Percentiles rank a stretch among this genome's conserved stretches.
Conservation (phyloP, 108 stramenopile species). For the Fragilaria crotonensis region DNA sequence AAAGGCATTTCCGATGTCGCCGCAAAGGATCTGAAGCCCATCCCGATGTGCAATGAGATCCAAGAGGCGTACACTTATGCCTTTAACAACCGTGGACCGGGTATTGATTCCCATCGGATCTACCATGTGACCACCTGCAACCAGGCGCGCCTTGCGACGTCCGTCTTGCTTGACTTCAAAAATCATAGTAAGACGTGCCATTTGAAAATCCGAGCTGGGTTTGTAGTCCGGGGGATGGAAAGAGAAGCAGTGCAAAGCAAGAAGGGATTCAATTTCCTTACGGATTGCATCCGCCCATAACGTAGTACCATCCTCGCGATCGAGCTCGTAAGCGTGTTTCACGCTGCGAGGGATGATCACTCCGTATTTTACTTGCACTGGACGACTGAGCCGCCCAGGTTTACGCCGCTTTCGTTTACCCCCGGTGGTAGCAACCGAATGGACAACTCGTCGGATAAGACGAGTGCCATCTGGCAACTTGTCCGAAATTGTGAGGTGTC, state of each 20-base stretch:
- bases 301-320: slow-evolving; percentile 15
- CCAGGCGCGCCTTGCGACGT: slow-evolving; percentile 12
- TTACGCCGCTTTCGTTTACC: too few relatives aligned
- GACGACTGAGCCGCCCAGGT: too few relatives aligned
- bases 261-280: slow-evolving; percentile 18
- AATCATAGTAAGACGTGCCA: neutral
- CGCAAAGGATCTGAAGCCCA: neutral
- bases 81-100: neutral
- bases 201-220: neutral
- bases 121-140: slow-evolving; percentile 15
- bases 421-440: too few relatives aligned
- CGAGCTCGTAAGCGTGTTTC: slow-evolving; percentile 18
- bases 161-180: slow-evolving; percentile 23
- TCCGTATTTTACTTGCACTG: too few relatives aligned
- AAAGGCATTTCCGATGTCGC: slow-evolving; percentile 3
- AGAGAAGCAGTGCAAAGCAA: neutral
- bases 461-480: too few relatives aligned
- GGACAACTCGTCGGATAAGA: too few relatives aligned
- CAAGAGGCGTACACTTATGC: neutral
- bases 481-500: too few relatives aligned
- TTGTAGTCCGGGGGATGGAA: neutral
- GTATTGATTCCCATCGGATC: neutral
- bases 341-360: slow-evolving; percentile 12
- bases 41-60: neutral
- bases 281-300: slow-evolving; percentile 2